Percentiles rank a stretch among this genome's conserved stretches.
These are phyloP conservation scores for Aspergillus latus DNA, from an alignment of 2,329 filamentous ascomycete genomes.

Conservation along the genomic window DNA sequence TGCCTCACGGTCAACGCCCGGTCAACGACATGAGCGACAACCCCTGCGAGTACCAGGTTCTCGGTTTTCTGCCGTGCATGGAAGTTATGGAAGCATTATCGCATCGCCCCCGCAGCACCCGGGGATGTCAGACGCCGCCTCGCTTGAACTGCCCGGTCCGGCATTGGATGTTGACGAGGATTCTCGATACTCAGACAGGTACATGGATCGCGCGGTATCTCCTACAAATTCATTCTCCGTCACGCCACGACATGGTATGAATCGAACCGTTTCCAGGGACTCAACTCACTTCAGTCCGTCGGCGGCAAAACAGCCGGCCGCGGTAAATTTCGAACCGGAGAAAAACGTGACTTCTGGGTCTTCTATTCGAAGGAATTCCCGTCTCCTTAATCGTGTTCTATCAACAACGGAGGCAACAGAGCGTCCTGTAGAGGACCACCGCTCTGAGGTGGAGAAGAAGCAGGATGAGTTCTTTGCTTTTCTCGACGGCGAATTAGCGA, in stretches of 20 bases:
- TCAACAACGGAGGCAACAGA: slow-evolving; percentile 39
- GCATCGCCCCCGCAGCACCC: slow-evolving; percentile 50
- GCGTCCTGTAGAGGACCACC: slow-evolving; percentile 55
- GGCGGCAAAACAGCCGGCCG: slow-evolving; percentile 5
- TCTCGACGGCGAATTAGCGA: slow-evolving; percentile 79
- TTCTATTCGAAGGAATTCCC: slow-evolving; percentile 24
- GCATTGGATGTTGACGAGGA: slow-evolving; percentile 51
- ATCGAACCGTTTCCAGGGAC: slow-evolving; percentile 8
- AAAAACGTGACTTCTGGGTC: slow-evolving; percentile 28
- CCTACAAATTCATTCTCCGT: slow-evolving; percentile 29
- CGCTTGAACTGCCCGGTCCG: slow-evolving; percentile 62
- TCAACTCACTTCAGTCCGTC: slow-evolving; percentile 11
- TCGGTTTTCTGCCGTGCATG: slow-evolving; percentile 40
- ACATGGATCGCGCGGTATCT: slow-evolving; percentile 17
- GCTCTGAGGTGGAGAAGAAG: slow-evolving; percentile 65
- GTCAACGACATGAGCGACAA: slow-evolving; percentile 40
- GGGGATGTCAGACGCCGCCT: slow-evolving; percentile 44
- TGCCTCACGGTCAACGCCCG: slow-evolving; percentile 36
- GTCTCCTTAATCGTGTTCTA: slow-evolving; percentile 43
- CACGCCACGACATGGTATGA: slow-evolving; percentile 21
- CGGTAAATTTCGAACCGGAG: slow-evolving; percentile 16
- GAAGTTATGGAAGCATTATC: slow-evolving; percentile 65
- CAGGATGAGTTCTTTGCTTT: slow-evolving; percentile 87
- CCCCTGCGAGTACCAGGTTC: slow-evolving; percentile 36
- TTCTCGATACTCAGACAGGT: slow-evolving; percentile 20